Percentiles rank a stretch among this genome's conserved stretches.
phyloP scores from a whole-genome alignment of 1,284 basidiomycete species.

The Volvariella surrecta region DNA sequence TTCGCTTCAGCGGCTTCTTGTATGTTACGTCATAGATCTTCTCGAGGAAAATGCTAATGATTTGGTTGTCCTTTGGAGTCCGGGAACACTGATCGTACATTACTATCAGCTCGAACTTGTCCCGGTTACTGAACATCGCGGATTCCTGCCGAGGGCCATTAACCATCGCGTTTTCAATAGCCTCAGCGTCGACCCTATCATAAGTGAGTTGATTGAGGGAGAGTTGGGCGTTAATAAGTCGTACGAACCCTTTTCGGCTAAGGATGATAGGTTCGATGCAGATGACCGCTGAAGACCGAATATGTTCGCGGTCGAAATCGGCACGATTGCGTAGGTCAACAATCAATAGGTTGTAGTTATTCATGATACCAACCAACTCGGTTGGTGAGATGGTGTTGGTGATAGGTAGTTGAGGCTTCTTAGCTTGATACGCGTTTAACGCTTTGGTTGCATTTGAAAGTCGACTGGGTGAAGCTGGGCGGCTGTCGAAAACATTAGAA shows the following conservation, averaged over 20 bases:
- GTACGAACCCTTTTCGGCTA: conserved; percentile 38
- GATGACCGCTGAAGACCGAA: conserved; percentile 63
- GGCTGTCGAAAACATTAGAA: conserved; percentile 46
- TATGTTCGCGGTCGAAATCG: conserved; percentile 70
- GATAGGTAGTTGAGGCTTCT: conserved; percentile 30
- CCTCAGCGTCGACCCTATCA: conserved; percentile 40
- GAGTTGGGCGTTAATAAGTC: not conserved
- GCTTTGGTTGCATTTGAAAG: conserved; percentile 24
- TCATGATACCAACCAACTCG: conserved; percentile 55
- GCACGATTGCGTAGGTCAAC: conserved; percentile 78
- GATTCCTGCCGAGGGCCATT: conserved; percentile 67
- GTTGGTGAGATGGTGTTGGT: conserved; percentile 54
- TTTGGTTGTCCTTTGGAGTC: conserved; percentile 41
- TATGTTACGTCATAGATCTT: conserved; percentile 73
- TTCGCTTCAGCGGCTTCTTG: conserved; percentile 63
- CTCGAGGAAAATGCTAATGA: conserved; percentile 53
- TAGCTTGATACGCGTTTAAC: conserved; percentile 26
- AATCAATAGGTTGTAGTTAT: conserved; percentile 62
- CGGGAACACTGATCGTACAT: conserved; percentile 76
- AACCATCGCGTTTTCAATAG: conserved; percentile 72
- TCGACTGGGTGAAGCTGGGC: conserved; percentile 39
- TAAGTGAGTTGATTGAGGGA: not conserved
- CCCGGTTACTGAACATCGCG: conserved; percentile 68
- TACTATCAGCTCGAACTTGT: conserved; percentile 87
- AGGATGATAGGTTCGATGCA: conserved; percentile 85